Conservation (phyloP, 2,329 filamentous ascomycete genomes). For the Apiospora aurea region DNA sequence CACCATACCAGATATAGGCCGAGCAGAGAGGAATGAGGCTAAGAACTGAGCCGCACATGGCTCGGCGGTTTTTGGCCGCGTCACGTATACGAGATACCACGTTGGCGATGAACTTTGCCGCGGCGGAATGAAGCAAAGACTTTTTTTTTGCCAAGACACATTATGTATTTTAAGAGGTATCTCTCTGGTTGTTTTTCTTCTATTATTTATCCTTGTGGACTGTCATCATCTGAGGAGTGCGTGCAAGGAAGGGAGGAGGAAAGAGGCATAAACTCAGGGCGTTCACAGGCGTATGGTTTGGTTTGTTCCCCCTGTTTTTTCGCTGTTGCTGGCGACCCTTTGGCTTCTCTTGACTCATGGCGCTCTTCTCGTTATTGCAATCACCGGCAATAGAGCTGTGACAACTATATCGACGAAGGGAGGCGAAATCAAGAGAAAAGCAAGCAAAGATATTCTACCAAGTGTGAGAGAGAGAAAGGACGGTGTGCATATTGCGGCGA, state of each 20-base stretch:
- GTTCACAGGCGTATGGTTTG: slow-evolving; percentile 16
- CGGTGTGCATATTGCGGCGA: neutral
- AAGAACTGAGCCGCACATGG: slow-evolving; percentile 1
- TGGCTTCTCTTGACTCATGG: no score
- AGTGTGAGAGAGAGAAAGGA: neutral
- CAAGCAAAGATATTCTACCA: no score
- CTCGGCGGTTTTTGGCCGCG: neutral
- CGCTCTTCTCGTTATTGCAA: neutral
- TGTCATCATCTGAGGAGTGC: slow-evolving; percentile 18
- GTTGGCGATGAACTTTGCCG: neutral
- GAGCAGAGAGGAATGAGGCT: neutral
- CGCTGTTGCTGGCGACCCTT: neutral
- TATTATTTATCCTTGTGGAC: slow-evolving; percentile 19
- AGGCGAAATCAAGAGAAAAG: neutral
- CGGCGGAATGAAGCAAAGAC: neutral
- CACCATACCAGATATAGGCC: neutral
- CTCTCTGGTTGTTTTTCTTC: slow-evolving; percentile 14
- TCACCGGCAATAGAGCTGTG: neutral
- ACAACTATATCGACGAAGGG: neutral
- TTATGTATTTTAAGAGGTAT: slow-evolving; percentile 6
- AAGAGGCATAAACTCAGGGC: slow-evolving; percentile 19
- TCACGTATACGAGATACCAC: slow-evolving; percentile 4
- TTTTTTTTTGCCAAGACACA: neutral
- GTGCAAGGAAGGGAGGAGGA: neutral
- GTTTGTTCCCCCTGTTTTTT: neutral